Evolutionary conservation across 208 protist genomes (phyloP), one percentile per base, ranked within the genome.

Genomic region (Trypanosoma rangeli): DNA sequence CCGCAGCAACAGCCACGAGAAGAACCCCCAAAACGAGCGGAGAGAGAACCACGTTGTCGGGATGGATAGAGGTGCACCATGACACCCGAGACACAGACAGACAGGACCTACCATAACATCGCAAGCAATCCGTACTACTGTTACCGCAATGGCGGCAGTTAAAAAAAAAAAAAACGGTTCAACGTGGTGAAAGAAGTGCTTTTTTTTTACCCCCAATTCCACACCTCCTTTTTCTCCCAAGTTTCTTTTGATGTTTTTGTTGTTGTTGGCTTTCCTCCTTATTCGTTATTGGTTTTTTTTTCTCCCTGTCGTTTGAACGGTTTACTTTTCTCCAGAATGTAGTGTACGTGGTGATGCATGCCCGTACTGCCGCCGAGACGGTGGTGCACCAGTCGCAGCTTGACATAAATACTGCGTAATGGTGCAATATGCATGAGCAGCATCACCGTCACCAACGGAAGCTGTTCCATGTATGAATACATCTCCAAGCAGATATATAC

Each of bases 11-110:
- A 35, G 63, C 5, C 1, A 37, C 9, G 26, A 58, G 31, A 53
- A 56, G 8, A 20, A 68, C 7, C 29, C 7, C 13, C 37, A 37
- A 62, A 29, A 42, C 31, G 50, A 71, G 10, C 9, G 71, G 22
- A 76, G 31, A 71, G 20, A 70, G 10, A 77, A 35, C 46, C 42
- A 71, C 20, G 37, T 66, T 37, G 33, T 37, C 33, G 4, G 69
- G 55, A 68, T 53, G 62, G 35, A 69, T 46, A 61, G 2, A 68
- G 42, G 33, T 22, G 37, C 22, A 28, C 42, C 42, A 50, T 18
- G 9, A 57, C 9, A 28, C 44, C 65, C 31, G 4, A 68, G n/a
- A 60, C n/a, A 69, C 28, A 59, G 15, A 59, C 20, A 65, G 18
- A 74, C 4, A 9, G 7, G 7, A 63, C 5, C 49, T 46, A 46